Base-by-base conservation (phyloP, 2,329 filamentous ascomycete genomes). In the Colletotrichum falcatum region DNA sequence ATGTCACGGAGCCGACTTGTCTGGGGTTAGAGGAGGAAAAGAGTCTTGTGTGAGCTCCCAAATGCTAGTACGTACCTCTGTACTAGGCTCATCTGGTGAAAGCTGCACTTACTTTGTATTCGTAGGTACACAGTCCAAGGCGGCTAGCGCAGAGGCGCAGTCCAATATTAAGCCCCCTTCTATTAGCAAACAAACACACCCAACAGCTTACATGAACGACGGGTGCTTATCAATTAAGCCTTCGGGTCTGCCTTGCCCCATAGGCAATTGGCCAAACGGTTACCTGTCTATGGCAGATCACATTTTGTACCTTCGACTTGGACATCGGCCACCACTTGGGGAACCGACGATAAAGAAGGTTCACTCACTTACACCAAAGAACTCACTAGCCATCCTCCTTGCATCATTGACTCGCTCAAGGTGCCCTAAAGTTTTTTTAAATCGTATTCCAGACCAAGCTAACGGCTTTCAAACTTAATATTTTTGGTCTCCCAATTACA, bases 101-200 rank as follows among this genome's bases (percentile, higher is more conserved):
- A 53, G 46, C 26, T 53, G 64, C 55, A 49, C 16, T 39, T 26
- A 23, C 2, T 28, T 33, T 33, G 30, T 33, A 33, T 7, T 4
- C 4, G 3, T 33, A 7, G 30, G 30, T n/a, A 20, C 28, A 28
- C 28, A 54, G 49, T 54, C 30, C 26, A 14, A 11, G 35, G 33
- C 26, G 33, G 42, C 56, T 60, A 66, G 55, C 59, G 68, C 30
- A 44, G 64, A 59, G 68, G 68, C 68, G 64, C 64, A 71, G 68
- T 33, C 23, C 42, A 58, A 54, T 54, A 62, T 46, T 66, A 39
- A 46, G 18, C 33, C 59, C 14, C 5, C 49, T 49, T 9, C n/a
- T n/a, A n/a, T n/a, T 26, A 39, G 53, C 28, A 64, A 51, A 66
- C 12, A 66, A 61, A 20, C 9, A n/a, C 42, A 28, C 55, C 16